Conservation (phyloP, 805 yeast genomes). For the Candida ascalaphidarum region DNA sequence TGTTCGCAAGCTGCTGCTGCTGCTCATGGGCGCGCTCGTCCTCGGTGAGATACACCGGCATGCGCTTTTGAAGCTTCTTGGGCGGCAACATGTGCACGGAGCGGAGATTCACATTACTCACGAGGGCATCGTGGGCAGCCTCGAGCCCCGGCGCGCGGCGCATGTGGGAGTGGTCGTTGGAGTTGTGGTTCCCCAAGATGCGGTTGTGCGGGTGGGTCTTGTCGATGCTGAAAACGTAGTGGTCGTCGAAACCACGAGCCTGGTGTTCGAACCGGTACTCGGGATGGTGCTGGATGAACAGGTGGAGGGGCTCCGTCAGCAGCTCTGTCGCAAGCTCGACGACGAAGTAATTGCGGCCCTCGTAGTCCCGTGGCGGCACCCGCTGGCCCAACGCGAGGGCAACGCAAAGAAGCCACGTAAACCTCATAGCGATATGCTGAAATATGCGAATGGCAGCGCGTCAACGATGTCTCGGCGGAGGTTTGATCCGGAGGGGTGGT, state of each 20-base stretch:
- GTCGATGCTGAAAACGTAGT: constrained; percentile 56
- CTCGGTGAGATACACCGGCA: constrained; percentile 39
- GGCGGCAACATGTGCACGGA: constrained; percentile 51
- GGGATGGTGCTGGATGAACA: constrained; percentile 4
- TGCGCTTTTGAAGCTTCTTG: constrained; percentile 43
- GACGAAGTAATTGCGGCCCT: constrained; percentile 48
- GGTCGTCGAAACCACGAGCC: constrained; percentile 51
- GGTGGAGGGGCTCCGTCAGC: not conserved
- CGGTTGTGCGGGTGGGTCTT: constrained; percentile 27
- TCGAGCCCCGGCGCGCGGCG: constrained; percentile 18
- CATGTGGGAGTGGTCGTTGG: constrained; percentile 19
- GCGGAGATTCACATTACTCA: constrained; percentile 21
- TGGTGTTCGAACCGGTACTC: constrained; percentile 50
- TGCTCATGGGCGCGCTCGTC: constrained; percentile 6
- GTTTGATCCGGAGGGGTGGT: too few species aligned
- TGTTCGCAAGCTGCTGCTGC: not conserved
- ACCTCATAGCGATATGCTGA: too few species aligned
- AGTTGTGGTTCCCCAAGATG: constrained; percentile 26
- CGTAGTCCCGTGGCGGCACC: constrained; percentile 35
- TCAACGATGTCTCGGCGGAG: too few species aligned
- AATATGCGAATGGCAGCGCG: too few species aligned
- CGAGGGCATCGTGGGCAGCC: constrained; percentile 15
- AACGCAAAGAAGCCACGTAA: too few species aligned
- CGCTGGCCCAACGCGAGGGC: constrained; percentile 4
- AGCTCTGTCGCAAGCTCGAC: constrained; percentile 39